A percentile compares a stretch with the other conserved stretches of the same genome.
phyloP scores from a whole-genome alignment of 164 flowering plant species.

The Stephania yunnanensis region DNA sequence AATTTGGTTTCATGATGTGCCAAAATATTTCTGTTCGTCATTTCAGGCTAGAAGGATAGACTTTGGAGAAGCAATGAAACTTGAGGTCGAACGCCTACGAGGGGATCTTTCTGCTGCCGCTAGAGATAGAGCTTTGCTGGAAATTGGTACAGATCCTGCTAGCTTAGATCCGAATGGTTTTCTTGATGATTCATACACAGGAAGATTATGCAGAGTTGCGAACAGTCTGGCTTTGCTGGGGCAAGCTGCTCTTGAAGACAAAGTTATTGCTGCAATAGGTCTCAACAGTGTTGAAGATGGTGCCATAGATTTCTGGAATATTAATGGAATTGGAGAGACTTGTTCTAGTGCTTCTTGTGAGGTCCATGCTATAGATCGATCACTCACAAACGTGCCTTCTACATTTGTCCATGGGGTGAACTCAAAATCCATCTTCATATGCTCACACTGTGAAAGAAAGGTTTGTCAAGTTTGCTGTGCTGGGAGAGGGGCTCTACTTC shows the following conservation, averaged over 20 bases:
- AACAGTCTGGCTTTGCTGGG: slow-evolving; percentile 75
- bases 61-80: slow-evolving; percentile 75
- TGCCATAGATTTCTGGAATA: slow-evolving; percentile 85
- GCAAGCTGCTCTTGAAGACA: slow-evolving; percentile 75
- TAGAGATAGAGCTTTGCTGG: slow-evolving; percentile 84
- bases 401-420: slow-evolving; percentile 25
- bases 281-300: slow-evolving; percentile 50
- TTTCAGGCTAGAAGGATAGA: slow-evolving; percentile 56
- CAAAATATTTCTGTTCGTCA: slow-evolving; percentile 4
- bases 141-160: slow-evolving; percentile 92
- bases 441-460: slow-evolving; percentile 67
- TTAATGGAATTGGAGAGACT: slow-evolving; percentile 55
- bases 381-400: slow-evolving; percentile 22
- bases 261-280: slow-evolving; percentile 62
- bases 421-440: slow-evolving; percentile 33
- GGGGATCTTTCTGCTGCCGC: slow-evolving; percentile 92
- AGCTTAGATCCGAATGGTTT: slow-evolving; percentile 74
- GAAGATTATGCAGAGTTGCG: slow-evolving; percentile 59
- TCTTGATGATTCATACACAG: slow-evolving; percentile 58
- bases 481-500: slow-evolving; percentile 82
- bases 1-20: background rate
- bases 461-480: slow-evolving; percentile 85
- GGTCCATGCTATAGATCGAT: slow-evolving; percentile 52
- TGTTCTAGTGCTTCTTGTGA: slow-evolving; percentile 71
- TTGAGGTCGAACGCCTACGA: slow-evolving; percentile 85